These are phyloP conservation scores for Trichoderma gamsii DNA, from an alignment of 495 filamentous ascomycete species.

Conservation along the genomic window DNA sequence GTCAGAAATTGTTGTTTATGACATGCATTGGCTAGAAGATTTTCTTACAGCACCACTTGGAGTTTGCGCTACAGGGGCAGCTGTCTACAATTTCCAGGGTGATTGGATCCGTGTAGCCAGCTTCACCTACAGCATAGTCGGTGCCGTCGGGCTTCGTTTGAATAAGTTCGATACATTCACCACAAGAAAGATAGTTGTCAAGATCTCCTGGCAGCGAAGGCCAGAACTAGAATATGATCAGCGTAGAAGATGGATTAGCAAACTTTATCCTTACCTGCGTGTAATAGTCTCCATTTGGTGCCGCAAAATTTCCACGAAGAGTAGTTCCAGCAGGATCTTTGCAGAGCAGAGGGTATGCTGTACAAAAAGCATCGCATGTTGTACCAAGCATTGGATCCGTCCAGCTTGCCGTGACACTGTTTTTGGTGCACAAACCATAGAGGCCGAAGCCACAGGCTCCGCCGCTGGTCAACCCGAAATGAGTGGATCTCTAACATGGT, in stretches of 20 bases:
- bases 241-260: neutral
- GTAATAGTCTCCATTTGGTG: conserved; percentile 8
- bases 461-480: conserved; percentile 2
- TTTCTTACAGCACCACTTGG: conserved; percentile 8
- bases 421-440: neutral
- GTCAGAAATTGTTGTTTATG: neutral
- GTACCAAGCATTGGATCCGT: conserved; percentile 2
- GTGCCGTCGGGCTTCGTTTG: neutral
- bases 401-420: neutral
- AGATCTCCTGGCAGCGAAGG: neutral
- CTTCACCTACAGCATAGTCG: conserved; percentile 2
- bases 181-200: conserved; percentile 5
- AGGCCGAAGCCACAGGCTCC: conserved; percentile 7
- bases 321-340: neutral
- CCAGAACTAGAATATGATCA: neutral
- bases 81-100: conserved; percentile 3
- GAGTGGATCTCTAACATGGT: neutral
- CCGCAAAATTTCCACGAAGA: conserved; percentile 2
- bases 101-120: neutral
- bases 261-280: neutral
- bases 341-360: neutral
- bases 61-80: conserved; percentile 1
- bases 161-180: conserved; percentile 1
- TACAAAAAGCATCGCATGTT: neutral
- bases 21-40: neutral